Conservation (phyloP, 176 grass and related monocot species). For the Aegilops bicornis region DNA sequence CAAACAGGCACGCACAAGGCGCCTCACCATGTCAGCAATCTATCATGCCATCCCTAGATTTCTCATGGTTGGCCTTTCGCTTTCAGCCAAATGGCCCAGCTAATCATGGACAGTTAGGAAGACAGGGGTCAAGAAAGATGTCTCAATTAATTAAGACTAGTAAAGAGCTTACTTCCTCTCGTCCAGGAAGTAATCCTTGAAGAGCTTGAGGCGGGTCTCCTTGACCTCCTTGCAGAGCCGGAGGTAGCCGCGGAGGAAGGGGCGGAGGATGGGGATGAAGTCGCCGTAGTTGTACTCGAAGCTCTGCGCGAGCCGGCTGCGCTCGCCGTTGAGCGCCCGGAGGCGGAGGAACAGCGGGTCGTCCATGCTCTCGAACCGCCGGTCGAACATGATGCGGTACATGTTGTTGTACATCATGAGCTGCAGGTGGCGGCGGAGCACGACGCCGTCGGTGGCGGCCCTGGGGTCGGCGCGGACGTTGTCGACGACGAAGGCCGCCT, state of each 20-base stretch:
- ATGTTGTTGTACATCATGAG: constrained; percentile 98
- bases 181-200: constrained; percentile 90
- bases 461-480: constrained; percentile 47
- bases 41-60: constrained; percentile 6
- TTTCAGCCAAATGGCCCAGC: not conserved
- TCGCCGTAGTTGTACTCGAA: constrained; percentile 98
- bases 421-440: constrained; percentile 71
- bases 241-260: constrained; percentile 71
- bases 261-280: constrained; percentile 84
- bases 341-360: constrained; percentile 71
- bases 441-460: constrained; percentile 51
- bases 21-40: constrained; percentile 9
- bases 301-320: constrained; percentile 91
- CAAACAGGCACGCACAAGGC: not conserved
- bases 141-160: no score
- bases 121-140: no score
- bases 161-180: constrained; percentile 64
- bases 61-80: not conserved
- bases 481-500: constrained; percentile 66
- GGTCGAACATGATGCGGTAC: constrained; percentile 93
- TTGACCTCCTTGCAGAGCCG: constrained; percentile 79
- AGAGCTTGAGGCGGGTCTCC: constrained; percentile 68
- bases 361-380: constrained; percentile 66
- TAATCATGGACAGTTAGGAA: not conserved
- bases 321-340: constrained; percentile 61